Base-by-base conservation (phyloP, 192 early-diverging fungal genomes). In the Chytriomyces confervae region DNA sequence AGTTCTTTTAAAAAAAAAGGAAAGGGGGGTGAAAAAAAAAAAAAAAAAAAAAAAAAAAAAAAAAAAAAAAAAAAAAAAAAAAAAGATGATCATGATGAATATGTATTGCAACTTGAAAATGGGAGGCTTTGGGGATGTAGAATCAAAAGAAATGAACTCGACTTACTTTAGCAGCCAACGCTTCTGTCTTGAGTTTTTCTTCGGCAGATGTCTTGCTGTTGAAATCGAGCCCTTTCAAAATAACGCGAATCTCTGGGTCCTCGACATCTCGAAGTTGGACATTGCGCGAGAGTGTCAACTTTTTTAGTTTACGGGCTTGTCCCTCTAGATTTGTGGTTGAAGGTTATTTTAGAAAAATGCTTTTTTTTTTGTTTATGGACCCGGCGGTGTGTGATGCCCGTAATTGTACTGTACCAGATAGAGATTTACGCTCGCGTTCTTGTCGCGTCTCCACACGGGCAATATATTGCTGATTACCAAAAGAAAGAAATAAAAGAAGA, bases 211-310 rank as follows among this genome's bases (percentile, higher is more conserved):
- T 79, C 51, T 72, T 79, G 20, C 43, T 44, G 70, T 72, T 79
- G 77, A 79, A 71, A 20, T 72, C 70, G 18, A 63, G 60, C 0
- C 77, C 77, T n/a, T 72, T 71, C 47, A 79, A 13, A 46, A 79
- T 72, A 63, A 79, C 49, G 61, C 77, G 29, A 48, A 79, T 66
- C 62, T 79, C 77, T 8, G 77, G 69, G 62, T 79, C 77, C 36
- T 79, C 77, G 27, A 79, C 62, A 7, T 79, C 77, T 3, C 70
- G 53, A 16, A 79, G 69, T 1, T 45, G 47, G n/a, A 79, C 57
- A 70, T 79, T 79, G n/a, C 77, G 77, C 11, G 61, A 50, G n/a
- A 79, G 70, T n/a, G 72, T 71, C 45, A 72, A 49, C 7, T 72
- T 61, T 62, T 79, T 79, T 9, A 79, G 69, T 20, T 64, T 53